Base-by-base conservation (phyloP, 1,284 basidiomycete species). In the Sanghuangporus weigelae region DNA sequence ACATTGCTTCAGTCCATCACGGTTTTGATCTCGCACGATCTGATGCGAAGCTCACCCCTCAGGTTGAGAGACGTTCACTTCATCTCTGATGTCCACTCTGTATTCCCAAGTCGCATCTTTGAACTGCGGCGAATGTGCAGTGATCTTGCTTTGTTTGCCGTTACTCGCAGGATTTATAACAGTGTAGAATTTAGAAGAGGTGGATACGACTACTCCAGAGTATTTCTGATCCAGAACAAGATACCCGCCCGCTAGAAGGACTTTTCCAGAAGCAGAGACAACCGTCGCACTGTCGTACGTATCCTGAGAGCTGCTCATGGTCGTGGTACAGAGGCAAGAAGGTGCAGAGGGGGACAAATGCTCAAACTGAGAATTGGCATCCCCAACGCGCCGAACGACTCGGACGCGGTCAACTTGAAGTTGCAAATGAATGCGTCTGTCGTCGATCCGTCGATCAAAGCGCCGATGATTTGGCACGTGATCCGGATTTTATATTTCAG, bases 201-300 rank as follows among this genome's bases (percentile, higher is more conserved):
- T 96, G 0, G 93, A 93, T 57, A 97, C 83, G 40, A 95, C 95
- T 62, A 93, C 77, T 51, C 95, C 95, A 36, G 89, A 86, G 74
- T 92, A 93, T 6, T 81, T 76, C 38, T 84, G 86, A 75, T 97
- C 94, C 64, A 97, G 87, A 31, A 98, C 93, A 63, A 98, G 90
- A 78, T 97, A 98, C 2, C 95, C 95, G 1, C 95, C 95, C 2
- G 96, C 93, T 63, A 98, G 75, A 65, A 99, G 85, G 61, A 98
- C 96, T 76, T 99, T 99, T 68, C 96, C 97, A 3, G 96, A 93
- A 1, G 96, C 86, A 31, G 95, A 98, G 60, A 97, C 85, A 64
- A 91, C 81, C 39, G 84, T 90, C 50, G 78, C 21, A 26, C 35
- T 19, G 19, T 26, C 55, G 21, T 23, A 7, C 12, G 16, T 21